Evolutionary conservation across 2,329 filamentous ascomycete genomes (phyloP).

Genomic region (Exophiala sp.): DNA sequence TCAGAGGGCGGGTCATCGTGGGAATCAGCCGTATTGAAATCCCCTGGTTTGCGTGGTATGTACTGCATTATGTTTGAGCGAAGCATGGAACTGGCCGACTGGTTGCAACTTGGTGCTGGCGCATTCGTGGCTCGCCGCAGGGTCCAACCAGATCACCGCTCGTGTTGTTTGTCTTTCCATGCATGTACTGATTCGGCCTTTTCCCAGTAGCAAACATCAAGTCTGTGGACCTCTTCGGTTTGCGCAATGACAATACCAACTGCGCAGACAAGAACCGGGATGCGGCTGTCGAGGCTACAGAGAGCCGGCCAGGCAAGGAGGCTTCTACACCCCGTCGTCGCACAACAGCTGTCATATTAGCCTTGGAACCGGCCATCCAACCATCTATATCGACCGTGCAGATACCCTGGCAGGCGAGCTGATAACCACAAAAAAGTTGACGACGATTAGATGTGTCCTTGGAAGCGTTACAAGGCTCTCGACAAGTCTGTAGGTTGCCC

Average conservation of each 20-base stretch:
- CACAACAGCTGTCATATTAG: slow-evolving; percentile 28
- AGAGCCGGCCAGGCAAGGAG: not conserved
- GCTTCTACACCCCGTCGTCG: slow-evolving; percentile 6
- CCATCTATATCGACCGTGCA: slow-evolving; percentile 3
- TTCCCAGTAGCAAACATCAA: slow-evolving; percentile 19
- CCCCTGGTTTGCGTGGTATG: not conserved
- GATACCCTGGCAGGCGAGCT: not conserved
- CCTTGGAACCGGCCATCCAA: slow-evolving; percentile 12
- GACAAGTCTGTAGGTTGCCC: not conserved
- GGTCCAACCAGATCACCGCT: slow-evolving; percentile 1
- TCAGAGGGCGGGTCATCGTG: not conserved
- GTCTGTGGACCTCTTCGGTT: slow-evolving; percentile 1
- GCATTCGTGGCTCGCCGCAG: not conserved
- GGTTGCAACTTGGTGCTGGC: not conserved
- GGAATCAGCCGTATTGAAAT: not conserved
- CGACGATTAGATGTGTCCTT: slow-evolving; percentile 7
- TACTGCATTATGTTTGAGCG: not conserved
- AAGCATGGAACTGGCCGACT: not conserved
- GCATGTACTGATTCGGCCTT: slow-evolving; percentile 9
- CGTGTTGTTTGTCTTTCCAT: slow-evolving; percentile 17
- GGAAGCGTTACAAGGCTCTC: not conserved
- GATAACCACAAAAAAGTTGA: slow-evolving; percentile 5
- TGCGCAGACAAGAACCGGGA: not conserved
- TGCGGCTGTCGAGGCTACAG: not conserved
- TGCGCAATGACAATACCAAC: slow-evolving; percentile 3